Conservation (phyloP, 2,329 filamentous ascomycete genomes). For the Fusarium domesticum region DNA sequence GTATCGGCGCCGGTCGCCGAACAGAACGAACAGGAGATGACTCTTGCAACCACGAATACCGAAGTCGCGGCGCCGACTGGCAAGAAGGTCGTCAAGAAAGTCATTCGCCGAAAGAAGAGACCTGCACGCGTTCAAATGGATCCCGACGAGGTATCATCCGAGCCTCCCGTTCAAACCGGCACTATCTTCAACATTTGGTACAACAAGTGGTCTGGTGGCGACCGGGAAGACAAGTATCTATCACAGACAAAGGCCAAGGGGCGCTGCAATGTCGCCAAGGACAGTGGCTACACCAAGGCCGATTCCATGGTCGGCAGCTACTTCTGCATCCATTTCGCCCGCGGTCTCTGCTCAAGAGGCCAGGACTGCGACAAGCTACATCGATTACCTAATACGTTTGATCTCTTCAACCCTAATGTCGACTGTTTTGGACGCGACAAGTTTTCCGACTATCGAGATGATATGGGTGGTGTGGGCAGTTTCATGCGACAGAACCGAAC, state of each 20-base stretch:
- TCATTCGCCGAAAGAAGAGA: constrained; percentile 84
- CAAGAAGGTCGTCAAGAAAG: constrained; percentile 74
- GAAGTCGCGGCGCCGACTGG: constrained; percentile 47
- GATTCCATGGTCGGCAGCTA: constrained; percentile 76
- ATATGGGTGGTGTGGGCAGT: constrained; percentile 94
- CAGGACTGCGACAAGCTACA: constrained; percentile 94
- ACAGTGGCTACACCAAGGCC: constrained; percentile 74
- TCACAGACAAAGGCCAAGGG: constrained; percentile 78
- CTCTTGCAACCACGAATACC: constrained; percentile 38
- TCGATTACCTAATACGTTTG: constrained; percentile 78
- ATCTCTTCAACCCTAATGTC: constrained; percentile 88
- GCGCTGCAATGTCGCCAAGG: constrained; percentile 81
- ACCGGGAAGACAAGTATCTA: constrained; percentile 87
- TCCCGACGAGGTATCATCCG: constrained; percentile 73
- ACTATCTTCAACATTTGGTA: constrained; percentile 97
- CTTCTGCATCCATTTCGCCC: constrained; percentile 89
- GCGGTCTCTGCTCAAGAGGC: constrained; percentile 79
- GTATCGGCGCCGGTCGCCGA: constrained; percentile 25
- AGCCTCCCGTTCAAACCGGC: constrained; percentile 87
- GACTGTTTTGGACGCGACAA: constrained; percentile 90
- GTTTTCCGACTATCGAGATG: constrained; percentile 87
- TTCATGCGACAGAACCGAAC: constrained; percentile 95
- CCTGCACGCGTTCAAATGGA: constrained; percentile 92
- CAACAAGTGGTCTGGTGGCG: constrained; percentile 96
- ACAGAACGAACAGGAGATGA: constrained; percentile 32